These are phyloP conservation scores for Podaxis pistillaris DNA, from an alignment of 768 basidiomycete species.

Conservation along the genomic window DNA sequence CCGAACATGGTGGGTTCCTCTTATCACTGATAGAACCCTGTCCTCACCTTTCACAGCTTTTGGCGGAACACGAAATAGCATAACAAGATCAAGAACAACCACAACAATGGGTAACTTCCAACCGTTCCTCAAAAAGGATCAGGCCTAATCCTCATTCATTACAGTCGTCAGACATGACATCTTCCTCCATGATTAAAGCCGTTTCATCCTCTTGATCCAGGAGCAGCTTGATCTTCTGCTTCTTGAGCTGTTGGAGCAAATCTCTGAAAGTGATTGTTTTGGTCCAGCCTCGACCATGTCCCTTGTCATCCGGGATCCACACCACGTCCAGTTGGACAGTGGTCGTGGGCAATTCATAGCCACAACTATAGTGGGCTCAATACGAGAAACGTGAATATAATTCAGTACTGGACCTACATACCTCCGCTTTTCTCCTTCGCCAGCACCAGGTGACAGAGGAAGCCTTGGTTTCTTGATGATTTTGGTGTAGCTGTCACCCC, in stretches of 20 bases:
- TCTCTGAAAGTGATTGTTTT: background rate
- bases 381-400: background rate
- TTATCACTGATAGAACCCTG: constrained; percentile 3
- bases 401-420: background rate
- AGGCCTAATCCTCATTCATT: background rate
- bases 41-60: constrained; percentile 47
- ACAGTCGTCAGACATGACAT: background rate
- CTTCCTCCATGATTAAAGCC: background rate
- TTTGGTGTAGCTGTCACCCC: background rate
- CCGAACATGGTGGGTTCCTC: constrained; percentile 87
- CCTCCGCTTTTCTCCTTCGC: background rate
- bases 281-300: background rate
- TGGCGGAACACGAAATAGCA: constrained; percentile 90
- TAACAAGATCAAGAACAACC: constrained; percentile 25
- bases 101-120: background rate
- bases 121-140: background rate
- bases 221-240: background rate
- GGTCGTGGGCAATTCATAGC: background rate
- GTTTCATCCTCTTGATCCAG: background rate
- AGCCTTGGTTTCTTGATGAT: background rate
- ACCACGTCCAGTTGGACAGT: background rate
- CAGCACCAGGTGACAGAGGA: background rate
- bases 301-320: background rate
- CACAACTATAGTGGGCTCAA: background rate
- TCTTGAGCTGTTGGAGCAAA: background rate